Evolutionary conservation across 495 filamentous ascomycete species (phyloP).

Genomic region (Annulohypoxylon nitens): DNA sequence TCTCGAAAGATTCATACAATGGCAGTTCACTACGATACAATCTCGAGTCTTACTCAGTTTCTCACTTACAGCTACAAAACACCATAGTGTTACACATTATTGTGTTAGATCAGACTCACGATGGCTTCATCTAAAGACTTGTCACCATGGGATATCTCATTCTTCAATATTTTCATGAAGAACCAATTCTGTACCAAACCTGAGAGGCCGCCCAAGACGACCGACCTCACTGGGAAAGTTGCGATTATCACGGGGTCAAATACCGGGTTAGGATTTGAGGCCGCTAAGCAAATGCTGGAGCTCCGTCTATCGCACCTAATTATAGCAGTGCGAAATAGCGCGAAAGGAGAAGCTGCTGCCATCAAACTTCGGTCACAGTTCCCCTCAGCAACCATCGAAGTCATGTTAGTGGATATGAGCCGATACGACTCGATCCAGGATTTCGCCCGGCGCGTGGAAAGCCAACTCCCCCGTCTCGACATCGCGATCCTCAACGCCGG

Average conservation of each 20-base stretch:
- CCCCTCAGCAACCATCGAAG: constrained; percentile 60
- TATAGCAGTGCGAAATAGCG: constrained; percentile 65
- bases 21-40: background rate
- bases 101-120: background rate
- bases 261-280: constrained; percentile 62
- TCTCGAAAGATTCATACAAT: background rate
- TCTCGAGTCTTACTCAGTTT: background rate
- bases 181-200: constrained; percentile 53
- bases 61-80: background rate
- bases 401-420: constrained; percentile 67
- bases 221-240: constrained; percentile 53
- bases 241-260: constrained; percentile 66
- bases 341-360: constrained; percentile 62
- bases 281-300: constrained; percentile 61
- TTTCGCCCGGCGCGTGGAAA: constrained; percentile 58
- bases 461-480: constrained; percentile 58
- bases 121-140: constrained; percentile 39
- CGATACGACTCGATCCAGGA: constrained; percentile 61
- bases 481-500: constrained; percentile 69
- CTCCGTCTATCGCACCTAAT: constrained; percentile 64
- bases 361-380: constrained; percentile 51
- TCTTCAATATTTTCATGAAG: constrained; percentile 43
- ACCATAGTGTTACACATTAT: background rate
- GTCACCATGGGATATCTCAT: constrained; percentile 31
- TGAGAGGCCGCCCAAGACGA: constrained; percentile 40